phyloP scores from a whole-genome alignment of 129 eudicot genomes.

The Silybum marianum region DNA sequence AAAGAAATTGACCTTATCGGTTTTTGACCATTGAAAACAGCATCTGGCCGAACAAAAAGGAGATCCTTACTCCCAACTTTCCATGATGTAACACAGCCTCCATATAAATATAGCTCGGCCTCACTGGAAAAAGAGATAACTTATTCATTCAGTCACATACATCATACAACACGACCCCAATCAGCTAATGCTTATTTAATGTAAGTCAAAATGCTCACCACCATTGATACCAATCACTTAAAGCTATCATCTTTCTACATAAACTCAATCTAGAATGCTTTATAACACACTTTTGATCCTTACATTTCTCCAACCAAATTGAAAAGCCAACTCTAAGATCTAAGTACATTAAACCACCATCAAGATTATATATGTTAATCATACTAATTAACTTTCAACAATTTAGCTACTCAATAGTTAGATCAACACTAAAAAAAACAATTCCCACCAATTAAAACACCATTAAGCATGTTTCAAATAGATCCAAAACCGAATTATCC shows the following conservation, averaged over 20 bases:
- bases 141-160: not conserved
- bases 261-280: not conserved
- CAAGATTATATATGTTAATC: not conserved
- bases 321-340: constrained; percentile 8
- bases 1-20: constrained; percentile 74
- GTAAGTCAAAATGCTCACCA: not conserved
- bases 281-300: not conserved
- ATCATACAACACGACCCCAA: not conserved
- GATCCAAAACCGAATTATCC: constrained; percentile 11
- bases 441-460: not conserved
- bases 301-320: not conserved
- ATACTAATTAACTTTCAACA: not conserved
- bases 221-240: not conserved
- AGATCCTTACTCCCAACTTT: constrained; percentile 87
- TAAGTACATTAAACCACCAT: not conserved
- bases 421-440: not conserved
- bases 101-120: constrained; percentile 88
- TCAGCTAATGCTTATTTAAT: constrained; percentile 7
- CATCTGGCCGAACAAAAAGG: constrained; percentile 97
- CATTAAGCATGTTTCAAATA: not conserved
- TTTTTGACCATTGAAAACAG: constrained; percentile 92
- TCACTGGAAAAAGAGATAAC: constrained; percentile 54
- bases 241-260: not conserved
- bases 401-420: not conserved
- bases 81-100: constrained; percentile 97